phyloP scores from a whole-genome alignment of 495 filamentous ascomycete genomes.

The Cercophora scortea region DNA sequence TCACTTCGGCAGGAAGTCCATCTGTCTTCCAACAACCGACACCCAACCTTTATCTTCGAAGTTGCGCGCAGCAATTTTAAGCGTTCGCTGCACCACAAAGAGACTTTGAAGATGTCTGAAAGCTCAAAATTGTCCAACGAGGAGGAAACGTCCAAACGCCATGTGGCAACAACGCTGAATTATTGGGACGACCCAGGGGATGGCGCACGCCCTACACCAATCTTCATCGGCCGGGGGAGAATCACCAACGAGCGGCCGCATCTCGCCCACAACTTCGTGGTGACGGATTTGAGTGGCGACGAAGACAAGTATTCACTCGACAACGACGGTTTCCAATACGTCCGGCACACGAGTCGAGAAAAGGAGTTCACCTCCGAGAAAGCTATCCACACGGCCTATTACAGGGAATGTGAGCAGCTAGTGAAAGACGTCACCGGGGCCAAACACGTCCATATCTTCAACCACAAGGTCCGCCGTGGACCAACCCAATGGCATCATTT shows the following conservation, averaged over 20 bases:
- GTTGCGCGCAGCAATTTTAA: too few species aligned
- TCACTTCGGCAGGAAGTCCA: too few species aligned
- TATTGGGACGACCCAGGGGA: slow-evolving; percentile 56
- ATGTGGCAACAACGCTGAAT: slow-evolving; percentile 40
- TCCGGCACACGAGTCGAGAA: slow-evolving; percentile 26
- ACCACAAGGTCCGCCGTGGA: slow-evolving; percentile 63
- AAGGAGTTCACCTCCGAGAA: slow-evolving; percentile 54
- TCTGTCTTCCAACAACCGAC: too few species aligned
- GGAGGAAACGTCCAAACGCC: too few species aligned
- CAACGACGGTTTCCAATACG: slow-evolving; percentile 32
- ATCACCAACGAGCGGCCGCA: slow-evolving; percentile 38
- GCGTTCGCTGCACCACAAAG: too few species aligned
- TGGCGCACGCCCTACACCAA: slow-evolving; percentile 47
- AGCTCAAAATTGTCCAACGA: too few species aligned
- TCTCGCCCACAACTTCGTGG: slow-evolving; percentile 28
- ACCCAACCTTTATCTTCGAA: too few species aligned
- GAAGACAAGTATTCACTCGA: slow-evolving; percentile 29
- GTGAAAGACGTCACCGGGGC: slow-evolving; percentile 55
- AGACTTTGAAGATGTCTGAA: too few species aligned
- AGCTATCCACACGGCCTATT: slow-evolving; percentile 51
- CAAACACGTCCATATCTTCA: slow-evolving; percentile 62
- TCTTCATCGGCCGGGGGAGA: slow-evolving; percentile 32
- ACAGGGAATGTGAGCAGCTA: slow-evolving; percentile 52
- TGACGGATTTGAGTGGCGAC: slow-evolving; percentile 30
- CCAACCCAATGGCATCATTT: slow-evolving; percentile 18